Evolutionary conservation across 352 stramenopile genomes (phyloP), one percentile per base, ranked within the genome.

Genomic region (Pythium vanterpoolii): DNA sequence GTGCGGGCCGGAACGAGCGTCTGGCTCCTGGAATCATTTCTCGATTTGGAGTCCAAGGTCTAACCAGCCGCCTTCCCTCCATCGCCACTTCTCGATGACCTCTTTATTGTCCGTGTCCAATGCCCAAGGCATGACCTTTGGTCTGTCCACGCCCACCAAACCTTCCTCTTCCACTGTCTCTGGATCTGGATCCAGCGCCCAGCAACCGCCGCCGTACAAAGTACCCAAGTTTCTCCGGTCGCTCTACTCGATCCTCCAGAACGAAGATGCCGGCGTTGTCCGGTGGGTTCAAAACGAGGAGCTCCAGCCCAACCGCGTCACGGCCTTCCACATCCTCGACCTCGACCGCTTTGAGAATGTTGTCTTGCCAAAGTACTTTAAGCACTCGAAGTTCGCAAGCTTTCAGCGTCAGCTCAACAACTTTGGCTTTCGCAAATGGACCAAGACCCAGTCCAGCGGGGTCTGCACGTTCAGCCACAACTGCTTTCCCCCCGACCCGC

Each of bases 331-430:
- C 56, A 90, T 94, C 64, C 75, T 92, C 14, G 73, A 82, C 53
- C 80, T 87, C 69, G 56, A 71, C 1, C 76, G 79, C 58, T 89
- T 98, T 33, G 89, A 98, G 74, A 60, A 76, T 19, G 78, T 95
- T 58, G 76, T 98, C 87, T 74, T 97, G 11, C 89, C 90, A 23
- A 88, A 89, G 66, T 98, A 97, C 77, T 98, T 98, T 65, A 97
- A 97, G 68, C 92, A 98, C 71, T 74, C 80, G 62, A 96, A 92
- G 64, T 96, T 97, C 72, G 81, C 92, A 7, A 97, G 87, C 39
- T 93, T 98, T 52, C 86, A 96, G 61, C 83, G 91, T 13, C 89
- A 98, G 60, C 79, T 98, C 43, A 97, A 96, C 74, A 97, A 98
- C 73, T 98, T 98, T 71, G 80, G 74, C 45, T 98, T 97, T 66